Base-by-base conservation (phyloP, 1,284 basidiomycete genomes). In the Apiotrichum brassicae region DNA sequence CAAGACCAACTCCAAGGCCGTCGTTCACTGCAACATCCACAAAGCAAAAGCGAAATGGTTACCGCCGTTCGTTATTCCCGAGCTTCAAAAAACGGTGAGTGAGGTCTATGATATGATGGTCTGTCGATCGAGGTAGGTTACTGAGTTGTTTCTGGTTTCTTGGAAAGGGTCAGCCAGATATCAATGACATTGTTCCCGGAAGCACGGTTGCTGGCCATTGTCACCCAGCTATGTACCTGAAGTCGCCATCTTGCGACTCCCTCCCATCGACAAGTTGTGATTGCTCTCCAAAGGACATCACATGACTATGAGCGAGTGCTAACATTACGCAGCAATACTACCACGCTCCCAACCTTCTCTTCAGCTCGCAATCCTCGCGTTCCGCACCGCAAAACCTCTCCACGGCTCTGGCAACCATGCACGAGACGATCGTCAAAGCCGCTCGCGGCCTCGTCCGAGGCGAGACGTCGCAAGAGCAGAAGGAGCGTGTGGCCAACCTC, bases 1-100 rank as follows among this genome's bases (percentile, higher is more conserved):
- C 50, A 74, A 70, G 58, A 70, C 71, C 14, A 69, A 65, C 53
- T 71, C 71, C 6, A 74, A 74, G 54, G 71, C 71, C 6, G 62
- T 66, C 1, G 35, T 74, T 2, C 57, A 67, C 20, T 61, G 61
- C 36, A 49, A 60, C 44, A 33, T 70, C 6, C 42, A 56, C 18
- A 47, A 48, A 19, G 64, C 64, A 2, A 39, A 58, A 19, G 62
- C 58, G 2, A 45, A 37, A 1, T 74, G 72, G 72, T 47, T 72
- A 30, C 72, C 72, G 2, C 52, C 52, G 2, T 74, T 71, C 48
- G 53, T 71, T 8, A 43, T 70, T 6, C 37, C 53, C 3, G 57
- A 61, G 19, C 47, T 74, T 19, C 39, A 47, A n/a, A 51, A 58
- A 46, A 63, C 64, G 6, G 72, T 73, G 45, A 58, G 70, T 65